These are phyloP conservation scores for Skeletonema menzelii DNA, from an alignment of 108 stramenopile genomes.

Conservation along the genomic window DNA sequence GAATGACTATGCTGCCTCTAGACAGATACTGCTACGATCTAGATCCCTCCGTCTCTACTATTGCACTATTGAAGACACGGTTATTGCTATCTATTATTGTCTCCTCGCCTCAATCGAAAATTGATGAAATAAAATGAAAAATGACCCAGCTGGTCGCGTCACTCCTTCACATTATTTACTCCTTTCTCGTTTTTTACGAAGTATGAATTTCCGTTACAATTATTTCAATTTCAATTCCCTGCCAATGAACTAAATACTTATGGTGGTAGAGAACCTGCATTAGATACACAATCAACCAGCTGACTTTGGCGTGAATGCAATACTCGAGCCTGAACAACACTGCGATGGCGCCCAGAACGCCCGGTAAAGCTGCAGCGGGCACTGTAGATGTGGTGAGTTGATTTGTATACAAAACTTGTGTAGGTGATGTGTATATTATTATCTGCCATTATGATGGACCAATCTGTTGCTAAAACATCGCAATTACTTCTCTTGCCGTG, in stretches of 20 bases:
- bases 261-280: no score
- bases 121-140: no score
- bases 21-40: not conserved
- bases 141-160: no score
- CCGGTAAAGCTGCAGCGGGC: conserved; percentile 2
- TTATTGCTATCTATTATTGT: no score
- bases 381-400: conserved; percentile 24
- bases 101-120: no score
- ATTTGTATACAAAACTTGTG: not conserved
- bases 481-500: not conserved
- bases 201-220: no score
- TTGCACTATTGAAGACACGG: no score
- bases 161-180: no score
- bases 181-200: no score
- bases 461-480: not conserved
- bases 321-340: not conserved
- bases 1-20: not conserved
- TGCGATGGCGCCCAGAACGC: conserved; percentile 11
- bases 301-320: not conserved
- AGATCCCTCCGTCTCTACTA: not conserved
- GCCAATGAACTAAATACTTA: no score
- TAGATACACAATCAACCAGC: not conserved
- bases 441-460: not conserved
- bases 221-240: no score
- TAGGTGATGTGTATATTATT: not conserved